These are phyloP conservation scores for Eucalyptus camaldulensis DNA, from an alignment of 345 rosid species.

Conservation along the genomic window DNA sequence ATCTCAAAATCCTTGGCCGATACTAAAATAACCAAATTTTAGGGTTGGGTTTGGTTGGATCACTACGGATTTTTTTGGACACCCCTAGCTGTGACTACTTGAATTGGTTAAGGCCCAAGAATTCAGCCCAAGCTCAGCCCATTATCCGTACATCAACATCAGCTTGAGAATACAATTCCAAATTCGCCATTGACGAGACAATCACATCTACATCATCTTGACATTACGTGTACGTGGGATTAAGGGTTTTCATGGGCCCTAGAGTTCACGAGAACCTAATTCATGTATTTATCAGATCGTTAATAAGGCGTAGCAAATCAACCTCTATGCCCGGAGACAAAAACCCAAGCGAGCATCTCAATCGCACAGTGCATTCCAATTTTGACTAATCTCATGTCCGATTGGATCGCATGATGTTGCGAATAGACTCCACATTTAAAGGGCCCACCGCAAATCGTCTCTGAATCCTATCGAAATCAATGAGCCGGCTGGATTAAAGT, in stretches of 20 bases:
- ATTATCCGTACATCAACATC: not conserved
- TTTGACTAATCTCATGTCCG: not conserved
- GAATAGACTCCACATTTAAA: not conserved
- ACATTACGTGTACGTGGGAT: not conserved
- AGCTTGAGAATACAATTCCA: not conserved
- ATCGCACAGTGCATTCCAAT: not conserved
- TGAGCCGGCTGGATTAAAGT: not conserved
- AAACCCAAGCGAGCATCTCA: not conserved
- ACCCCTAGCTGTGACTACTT: not conserved
- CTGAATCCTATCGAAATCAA: not conserved
- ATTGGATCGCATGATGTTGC: not conserved
- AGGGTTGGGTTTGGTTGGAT: no score
- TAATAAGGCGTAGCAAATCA: not conserved
- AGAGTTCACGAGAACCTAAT: not conserved
- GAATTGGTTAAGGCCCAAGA: not conserved
- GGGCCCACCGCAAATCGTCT: no score
- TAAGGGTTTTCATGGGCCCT: not conserved
- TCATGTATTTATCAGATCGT: not conserved
- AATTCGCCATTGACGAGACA: not conserved
- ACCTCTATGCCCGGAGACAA: not conserved
- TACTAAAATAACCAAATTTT: no score
- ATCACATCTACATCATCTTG: not conserved
- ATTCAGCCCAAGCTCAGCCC: not conserved
- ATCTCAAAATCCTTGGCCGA: no score
- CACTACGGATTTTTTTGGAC: no score